Evolutionary conservation across 1,284 basidiomycete species (phyloP).

Genomic region (Heliocybe sulcata): DNA sequence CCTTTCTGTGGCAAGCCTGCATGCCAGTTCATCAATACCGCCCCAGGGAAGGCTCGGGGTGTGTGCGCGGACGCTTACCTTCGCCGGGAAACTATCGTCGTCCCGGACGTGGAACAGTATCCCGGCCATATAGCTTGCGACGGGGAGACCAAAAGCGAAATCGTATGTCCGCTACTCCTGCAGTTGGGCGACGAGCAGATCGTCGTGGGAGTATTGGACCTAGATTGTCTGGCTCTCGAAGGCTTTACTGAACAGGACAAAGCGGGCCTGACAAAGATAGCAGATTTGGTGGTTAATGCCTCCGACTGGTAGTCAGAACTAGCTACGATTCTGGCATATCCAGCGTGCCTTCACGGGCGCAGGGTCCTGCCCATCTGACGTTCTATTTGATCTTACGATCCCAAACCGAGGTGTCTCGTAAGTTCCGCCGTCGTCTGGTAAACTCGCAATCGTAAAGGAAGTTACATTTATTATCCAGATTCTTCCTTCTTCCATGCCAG

Average conservation of each 20-base stretch:
- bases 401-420: background rate
- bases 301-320: slow-evolving; percentile 44
- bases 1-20: slow-evolving; percentile 88
- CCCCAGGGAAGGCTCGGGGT: slow-evolving; percentile 52
- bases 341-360: background rate
- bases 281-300: slow-evolving; percentile 45
- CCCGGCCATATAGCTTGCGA: slow-evolving; percentile 91
- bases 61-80: slow-evolving; percentile 80
- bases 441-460: background rate
- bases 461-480: background rate
- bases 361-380: background rate
- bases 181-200: slow-evolving; percentile 22
- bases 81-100: slow-evolving; percentile 47
- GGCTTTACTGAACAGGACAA: slow-evolving; percentile 76
- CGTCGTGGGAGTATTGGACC: slow-evolving; percentile 73
- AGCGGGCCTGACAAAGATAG: slow-evolving; percentile 65
- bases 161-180: slow-evolving; percentile 70
- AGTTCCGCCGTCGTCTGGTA: background rate
- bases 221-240: slow-evolving; percentile 69
- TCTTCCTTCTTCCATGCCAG: slow-evolving; percentile 48
- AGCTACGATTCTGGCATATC: background rate
- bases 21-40: slow-evolving; percentile 70
- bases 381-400: background rate
- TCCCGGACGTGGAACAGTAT: slow-evolving; percentile 69
- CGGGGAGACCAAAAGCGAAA: slow-evolving; percentile 79